Base-by-base conservation (phyloP, 208 protist species). In the Trypanosomatidae sp. region DNA sequence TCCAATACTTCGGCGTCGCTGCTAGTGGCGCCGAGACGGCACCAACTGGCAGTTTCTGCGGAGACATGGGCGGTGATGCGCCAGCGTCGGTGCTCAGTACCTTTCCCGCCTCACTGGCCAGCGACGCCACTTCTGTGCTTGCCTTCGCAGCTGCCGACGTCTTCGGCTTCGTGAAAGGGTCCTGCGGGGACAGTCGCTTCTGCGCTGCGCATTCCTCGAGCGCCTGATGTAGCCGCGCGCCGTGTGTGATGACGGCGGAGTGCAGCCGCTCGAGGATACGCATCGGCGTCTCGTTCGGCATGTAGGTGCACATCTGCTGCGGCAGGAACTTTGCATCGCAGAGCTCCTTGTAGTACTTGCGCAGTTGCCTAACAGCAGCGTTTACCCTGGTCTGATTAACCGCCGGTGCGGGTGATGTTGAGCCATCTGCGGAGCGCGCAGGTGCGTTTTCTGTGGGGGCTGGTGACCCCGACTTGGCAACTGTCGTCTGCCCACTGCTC, bases 301-400 rank as follows among this genome's bases (percentile, higher is more conserved):
- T 67, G 79, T 94, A 94, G 36, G 83, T 71, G 49, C 73, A 87
- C 80, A 94, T 90, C 66, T 94, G 85, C 77, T 91, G 87, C 3
- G 82, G 74, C 1, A 80, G 62, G 59, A 95, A 86, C 41, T 86
- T 82, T 10, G 85, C 67, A 50, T 82, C 79, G 36, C 74, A 64
- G 19, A 95, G 86, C 66, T 95, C 90, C 55, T 80, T 80, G 76
- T 87, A 91, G 82, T 95, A 95, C 60, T 65, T 60, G 72, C 87
- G 79, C 65, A 95, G 69, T 46, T 77, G 43, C n/a, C 74, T 69
- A 0, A 70, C 75, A 6, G 84, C 84, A 6, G 82, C 73, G 39
- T 87, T 78, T 0, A 84, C 77, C 44, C 86, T 85, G 52, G 72
- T 66, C 56, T 86, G 81, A 66, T 80, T 71, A 28, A 80, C 67